Conservation (phyloP, 176 grass and related monocot genomes). For the Aegilops umbellulata region DNA sequence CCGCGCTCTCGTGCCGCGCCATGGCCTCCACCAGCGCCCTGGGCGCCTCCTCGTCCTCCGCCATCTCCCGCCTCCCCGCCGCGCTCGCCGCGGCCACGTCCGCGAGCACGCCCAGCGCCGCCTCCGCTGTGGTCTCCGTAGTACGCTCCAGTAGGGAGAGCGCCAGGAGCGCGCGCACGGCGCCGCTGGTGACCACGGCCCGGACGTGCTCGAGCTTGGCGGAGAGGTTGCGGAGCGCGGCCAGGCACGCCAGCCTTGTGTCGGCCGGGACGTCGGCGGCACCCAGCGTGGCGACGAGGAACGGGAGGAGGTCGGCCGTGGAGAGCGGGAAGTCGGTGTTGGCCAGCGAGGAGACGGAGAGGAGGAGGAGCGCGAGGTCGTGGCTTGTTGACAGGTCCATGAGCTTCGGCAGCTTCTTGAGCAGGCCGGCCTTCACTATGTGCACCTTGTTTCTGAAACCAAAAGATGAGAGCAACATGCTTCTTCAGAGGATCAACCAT, state of each 20-base stretch:
- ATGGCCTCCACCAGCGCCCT: constrained; percentile 53
- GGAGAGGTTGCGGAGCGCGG: constrained; percentile 68
- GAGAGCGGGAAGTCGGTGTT: constrained; percentile 67
- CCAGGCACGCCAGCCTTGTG: constrained; percentile 51
- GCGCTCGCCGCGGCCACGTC: constrained; percentile 53
- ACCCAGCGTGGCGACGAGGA: constrained; percentile 39
- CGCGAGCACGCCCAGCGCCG: constrained; percentile 48
- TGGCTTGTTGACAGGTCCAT: constrained; percentile 35
- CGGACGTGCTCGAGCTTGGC: constrained; percentile 64
- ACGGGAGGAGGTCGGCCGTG: constrained; percentile 54
- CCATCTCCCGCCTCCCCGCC: constrained; percentile 40
- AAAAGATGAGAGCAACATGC: not conserved
- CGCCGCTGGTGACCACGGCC: constrained; percentile 51
- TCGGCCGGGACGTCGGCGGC: constrained; percentile 21
- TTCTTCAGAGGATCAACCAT: not conserved
- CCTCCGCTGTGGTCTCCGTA: constrained; percentile 27
- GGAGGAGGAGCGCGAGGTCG: constrained; percentile 50
- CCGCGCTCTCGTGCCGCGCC: constrained; percentile 41
- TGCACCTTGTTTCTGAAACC: constrained; percentile 84
- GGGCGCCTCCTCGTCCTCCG: constrained; percentile 40
- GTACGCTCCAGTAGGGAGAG: constrained; percentile 22
- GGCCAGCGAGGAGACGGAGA: constrained; percentile 68
- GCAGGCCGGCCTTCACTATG: constrained; percentile 62
- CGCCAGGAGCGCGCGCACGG: constrained; percentile 45
- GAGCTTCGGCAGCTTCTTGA: constrained; percentile 54